A percentile compares a stretch with the other conserved stretches of the same genome.
Conservation (phyloP, 148 eudicot species). For the Agrostemma githago region DNA sequence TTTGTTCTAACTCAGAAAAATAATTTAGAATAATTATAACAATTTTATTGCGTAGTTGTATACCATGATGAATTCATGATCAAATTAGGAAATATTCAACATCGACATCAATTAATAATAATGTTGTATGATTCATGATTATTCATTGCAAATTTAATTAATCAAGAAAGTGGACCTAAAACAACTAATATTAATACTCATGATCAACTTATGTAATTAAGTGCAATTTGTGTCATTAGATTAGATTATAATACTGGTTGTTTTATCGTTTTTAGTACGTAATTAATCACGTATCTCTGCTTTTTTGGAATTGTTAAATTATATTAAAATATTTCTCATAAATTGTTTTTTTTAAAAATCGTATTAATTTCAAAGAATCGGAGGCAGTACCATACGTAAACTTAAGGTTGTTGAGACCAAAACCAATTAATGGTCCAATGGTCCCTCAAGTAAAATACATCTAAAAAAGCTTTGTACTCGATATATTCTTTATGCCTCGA, state of each 20-base stretch:
- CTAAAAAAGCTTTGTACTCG: too few species aligned
- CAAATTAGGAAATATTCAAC: background rate
- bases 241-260: background rate
- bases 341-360: too few species aligned
- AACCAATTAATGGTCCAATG: too few species aligned
- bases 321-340: too few species aligned
- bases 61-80: slow-evolving; percentile 12
- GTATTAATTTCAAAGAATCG: too few species aligned
- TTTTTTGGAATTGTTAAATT: too few species aligned
- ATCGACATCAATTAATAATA: background rate
- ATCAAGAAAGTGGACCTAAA: slow-evolving; percentile 19
- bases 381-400: too few species aligned
- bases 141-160: background rate
- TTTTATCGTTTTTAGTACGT: background rate
- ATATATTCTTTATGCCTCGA: too few species aligned
- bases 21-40: too few species aligned
- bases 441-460: too few species aligned
- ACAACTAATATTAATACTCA: background rate
- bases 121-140: slow-evolving; percentile 3
- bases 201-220: slow-evolving; percentile 1
- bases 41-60: too few species aligned
- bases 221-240: background rate
- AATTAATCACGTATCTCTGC: background rate
- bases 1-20: background rate
- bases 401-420: too few species aligned